A percentile compares a stretch with the other conserved stretches of the same genome.
Conservation (phyloP, 129 eudicot genomes). For the Heracleum sosnowskyi region DNA sequence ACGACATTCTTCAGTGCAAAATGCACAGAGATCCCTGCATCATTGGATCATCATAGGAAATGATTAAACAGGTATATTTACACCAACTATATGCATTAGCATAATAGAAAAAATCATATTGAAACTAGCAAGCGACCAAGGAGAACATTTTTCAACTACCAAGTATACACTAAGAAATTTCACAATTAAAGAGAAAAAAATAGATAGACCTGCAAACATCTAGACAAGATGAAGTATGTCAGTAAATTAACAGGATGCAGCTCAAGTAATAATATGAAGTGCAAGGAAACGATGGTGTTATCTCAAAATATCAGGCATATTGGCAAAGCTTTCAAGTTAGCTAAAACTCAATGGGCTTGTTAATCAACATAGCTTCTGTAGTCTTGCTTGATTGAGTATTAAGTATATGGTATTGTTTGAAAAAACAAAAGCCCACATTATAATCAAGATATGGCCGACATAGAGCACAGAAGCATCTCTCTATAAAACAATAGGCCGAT, state of each 20-base stretch:
- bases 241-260: not conserved
- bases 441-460: not conserved
- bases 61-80: not conserved
- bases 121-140: not conserved
- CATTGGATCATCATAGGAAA: not conserved
- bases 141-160: not conserved
- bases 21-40: slow-evolving; percentile 2
- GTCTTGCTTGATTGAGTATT: not conserved
- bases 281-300: not conserved
- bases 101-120: not conserved
- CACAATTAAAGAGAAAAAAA: not conserved
- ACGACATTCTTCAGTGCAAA: slow-evolving; percentile 5
- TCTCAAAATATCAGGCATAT: not conserved
- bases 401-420: not conserved
- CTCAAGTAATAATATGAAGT: not conserved
- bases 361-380: not conserved
- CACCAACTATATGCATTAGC: not conserved
- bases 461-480: not conserved
- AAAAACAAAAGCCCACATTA: not conserved
- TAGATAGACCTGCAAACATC: not conserved
- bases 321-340: not conserved
- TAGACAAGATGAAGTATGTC: not conserved
- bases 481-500: not conserved
- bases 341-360: not conserved
- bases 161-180: not conserved